A percentile compares a stretch with the other conserved stretches of the same genome.
phyloP scores from a whole-genome alignment of 768 basidiomycete genomes.

The Paxillus involutus region DNA sequence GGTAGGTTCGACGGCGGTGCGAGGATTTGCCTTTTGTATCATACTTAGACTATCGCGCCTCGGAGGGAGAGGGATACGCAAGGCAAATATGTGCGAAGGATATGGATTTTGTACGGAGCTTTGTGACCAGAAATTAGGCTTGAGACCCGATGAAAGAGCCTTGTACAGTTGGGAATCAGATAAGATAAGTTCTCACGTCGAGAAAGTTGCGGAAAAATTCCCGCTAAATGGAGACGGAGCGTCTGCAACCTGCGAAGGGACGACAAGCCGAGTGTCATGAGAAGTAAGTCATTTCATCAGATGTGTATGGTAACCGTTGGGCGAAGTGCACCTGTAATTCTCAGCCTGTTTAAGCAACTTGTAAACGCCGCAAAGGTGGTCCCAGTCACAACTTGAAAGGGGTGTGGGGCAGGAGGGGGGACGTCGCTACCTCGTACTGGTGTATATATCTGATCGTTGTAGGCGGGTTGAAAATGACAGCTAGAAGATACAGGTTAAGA shows the following conservation, averaged over 20 bases:
- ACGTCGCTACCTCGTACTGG: too few species aligned
- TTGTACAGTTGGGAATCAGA: constrained; percentile 26
- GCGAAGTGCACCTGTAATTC: constrained; percentile 9
- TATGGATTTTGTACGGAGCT: not conserved
- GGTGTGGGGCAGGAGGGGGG: not conserved
- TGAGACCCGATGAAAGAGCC: not conserved
- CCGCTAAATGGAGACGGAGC: constrained; percentile 3
- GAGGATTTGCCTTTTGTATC: constrained; percentile 65
- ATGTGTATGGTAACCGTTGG: constrained; percentile 5
- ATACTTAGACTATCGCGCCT: constrained; percentile 33
- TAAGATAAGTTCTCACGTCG: constrained; percentile 35
- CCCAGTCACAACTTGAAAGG: not conserved
- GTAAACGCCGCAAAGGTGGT: constrained; percentile 5
- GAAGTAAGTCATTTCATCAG: constrained; percentile 7
- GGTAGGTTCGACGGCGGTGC: constrained; percentile 26
- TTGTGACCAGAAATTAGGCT: constrained; percentile 5
- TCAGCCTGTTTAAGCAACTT: constrained; percentile 6
- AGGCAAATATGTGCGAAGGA: not conserved
- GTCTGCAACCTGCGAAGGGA: constrained; percentile 10
- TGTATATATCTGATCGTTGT: not conserved
- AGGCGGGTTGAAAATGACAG: too few species aligned
- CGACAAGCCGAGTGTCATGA: constrained; percentile 4
- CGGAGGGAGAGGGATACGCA: not conserved
- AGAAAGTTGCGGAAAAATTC: constrained; percentile 11
- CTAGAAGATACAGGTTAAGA: too few species aligned